Conservation (phyloP, 2,329 filamentous ascomycete species). For the Aspergillus hiratsukae region DNA sequence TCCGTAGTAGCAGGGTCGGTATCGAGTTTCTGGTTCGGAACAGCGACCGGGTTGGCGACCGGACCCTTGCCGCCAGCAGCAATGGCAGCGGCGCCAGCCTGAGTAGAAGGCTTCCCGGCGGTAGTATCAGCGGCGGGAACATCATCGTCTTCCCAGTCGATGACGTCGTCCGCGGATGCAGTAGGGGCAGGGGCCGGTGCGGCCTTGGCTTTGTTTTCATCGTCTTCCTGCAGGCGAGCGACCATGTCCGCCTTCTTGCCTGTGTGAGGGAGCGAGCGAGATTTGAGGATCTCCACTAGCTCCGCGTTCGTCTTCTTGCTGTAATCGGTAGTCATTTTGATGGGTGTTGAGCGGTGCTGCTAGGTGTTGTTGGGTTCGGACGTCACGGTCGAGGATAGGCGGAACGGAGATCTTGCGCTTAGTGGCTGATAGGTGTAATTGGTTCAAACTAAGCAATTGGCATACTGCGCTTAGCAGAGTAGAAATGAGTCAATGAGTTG, state of each 20-base stretch:
- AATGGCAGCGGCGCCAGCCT: constrained; percentile 29
- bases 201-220: constrained; percentile 24
- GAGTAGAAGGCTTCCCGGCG: constrained; percentile 25
- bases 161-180: constrained; percentile 37
- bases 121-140: constrained; percentile 23
- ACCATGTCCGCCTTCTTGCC: constrained; percentile 50
- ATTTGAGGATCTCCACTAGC: constrained; percentile 47
- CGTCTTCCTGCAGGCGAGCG: constrained; percentile 44
- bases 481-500: background rate
- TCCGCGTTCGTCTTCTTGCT: constrained; percentile 48
- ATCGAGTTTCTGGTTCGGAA: constrained; percentile 37
- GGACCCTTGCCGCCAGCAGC: constrained; percentile 36
- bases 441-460: background rate
- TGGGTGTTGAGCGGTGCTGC: constrained; percentile 1
- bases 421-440: background rate
- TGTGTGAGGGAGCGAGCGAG: constrained; percentile 43
- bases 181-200: constrained; percentile 12
- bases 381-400: background rate
- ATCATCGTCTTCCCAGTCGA: constrained; percentile 44
- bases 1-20: constrained; percentile 35
- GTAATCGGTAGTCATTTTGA: constrained; percentile 42
- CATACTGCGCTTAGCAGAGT: background rate
- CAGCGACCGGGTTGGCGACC: constrained; percentile 35
- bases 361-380: background rate
- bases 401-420: background rate